A percentile compares a stretch with the other conserved stretches of the same genome.
Evolutionary conservation across 2,329 filamentous ascomycete species (phyloP).

Genomic region (Ophiostoma piceae): DNA sequence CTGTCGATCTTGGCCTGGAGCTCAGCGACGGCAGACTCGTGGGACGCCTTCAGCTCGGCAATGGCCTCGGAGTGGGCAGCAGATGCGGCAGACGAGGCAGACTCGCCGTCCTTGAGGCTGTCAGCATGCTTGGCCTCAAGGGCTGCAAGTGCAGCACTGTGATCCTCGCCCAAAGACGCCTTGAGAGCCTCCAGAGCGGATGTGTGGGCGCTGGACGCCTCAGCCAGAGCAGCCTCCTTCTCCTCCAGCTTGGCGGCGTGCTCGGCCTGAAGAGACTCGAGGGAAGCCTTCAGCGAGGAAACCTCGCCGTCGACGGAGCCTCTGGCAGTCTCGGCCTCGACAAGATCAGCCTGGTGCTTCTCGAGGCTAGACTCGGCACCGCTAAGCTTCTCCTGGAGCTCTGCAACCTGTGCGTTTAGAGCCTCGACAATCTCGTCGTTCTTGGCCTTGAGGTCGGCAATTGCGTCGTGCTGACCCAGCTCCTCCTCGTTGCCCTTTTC

Average conservation of each 20-base stretch:
- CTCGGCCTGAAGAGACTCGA: conserved; percentile 44
- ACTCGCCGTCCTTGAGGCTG: conserved; percentile 45
- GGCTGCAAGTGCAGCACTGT: conserved; percentile 45
- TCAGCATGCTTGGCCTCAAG: conserved; percentile 51
- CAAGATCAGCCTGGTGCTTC: conserved; percentile 45
- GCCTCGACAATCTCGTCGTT: conserved; percentile 46
- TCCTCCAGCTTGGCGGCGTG: conserved; percentile 38
- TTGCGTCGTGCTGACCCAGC: conserved; percentile 42
- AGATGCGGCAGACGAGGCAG: conserved; percentile 34
- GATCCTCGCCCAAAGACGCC: conserved; percentile 46
- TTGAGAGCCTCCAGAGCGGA: conserved; percentile 48
- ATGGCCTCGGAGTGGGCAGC: conserved; percentile 47
- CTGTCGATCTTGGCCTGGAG: conserved; percentile 54
- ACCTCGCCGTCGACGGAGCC: conserved; percentile 35
- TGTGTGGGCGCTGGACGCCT: conserved; percentile 45
- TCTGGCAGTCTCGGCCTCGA: conserved; percentile 35
- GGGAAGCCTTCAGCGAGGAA: conserved; percentile 44
- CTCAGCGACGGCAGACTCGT: conserved; percentile 45
- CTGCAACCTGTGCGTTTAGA: conserved; percentile 45
- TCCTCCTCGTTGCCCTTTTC: conserved; percentile 41
- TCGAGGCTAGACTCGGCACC: conserved; percentile 48
- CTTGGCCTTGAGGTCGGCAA: conserved; percentile 47
- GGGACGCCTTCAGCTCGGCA: conserved; percentile 45
- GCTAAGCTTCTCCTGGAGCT: conserved; percentile 48
- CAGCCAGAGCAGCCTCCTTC: conserved; percentile 36